phyloP scores from a whole-genome alignment of 257 asterid species.

The Jacaranda mimosifolia region DNA sequence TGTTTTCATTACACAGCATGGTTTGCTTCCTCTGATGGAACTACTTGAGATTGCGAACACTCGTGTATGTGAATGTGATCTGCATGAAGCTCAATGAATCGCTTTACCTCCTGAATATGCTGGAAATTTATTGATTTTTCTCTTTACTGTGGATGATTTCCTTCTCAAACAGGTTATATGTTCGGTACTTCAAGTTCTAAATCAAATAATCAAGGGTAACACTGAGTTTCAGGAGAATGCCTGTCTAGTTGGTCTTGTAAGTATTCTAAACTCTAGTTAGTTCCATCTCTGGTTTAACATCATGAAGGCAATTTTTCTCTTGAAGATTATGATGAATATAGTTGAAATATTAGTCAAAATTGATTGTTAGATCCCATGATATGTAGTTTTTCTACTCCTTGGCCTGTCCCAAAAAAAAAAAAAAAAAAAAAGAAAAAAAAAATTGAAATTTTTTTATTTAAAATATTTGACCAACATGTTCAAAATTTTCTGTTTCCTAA shows the following conservation, averaged over 20 bases:
- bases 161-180: constrained; percentile 60
- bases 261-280: constrained; percentile 35
- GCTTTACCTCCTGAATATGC: neutral
- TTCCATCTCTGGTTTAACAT: constrained; percentile 14
- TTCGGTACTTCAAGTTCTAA: constrained; percentile 69
- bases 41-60: constrained; percentile 70
- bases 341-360: neutral
- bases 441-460: too few relatives aligned
- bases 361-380: too few relatives aligned
- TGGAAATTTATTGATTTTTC: neutral
- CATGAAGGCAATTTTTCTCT: too few relatives aligned
- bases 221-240: constrained; percentile 74
- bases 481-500: too few relatives aligned
- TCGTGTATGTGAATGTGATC: constrained; percentile 60
- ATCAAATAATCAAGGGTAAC: constrained; percentile 68
- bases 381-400: too few relatives aligned
- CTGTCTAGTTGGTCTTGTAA: constrained; percentile 76
- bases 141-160: neutral
- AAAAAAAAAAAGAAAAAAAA: too few relatives aligned
- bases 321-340: constrained; percentile 1
- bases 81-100: constrained; percentile 29
- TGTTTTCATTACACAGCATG: constrained; percentile 72
- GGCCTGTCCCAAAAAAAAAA: too few relatives aligned
- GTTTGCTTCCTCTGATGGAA: constrained; percentile 72
- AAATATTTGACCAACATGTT: too few relatives aligned